phyloP scores from a whole-genome alignment of 2,329 filamentous ascomycete species.

The Microascus cirrosus region DNA sequence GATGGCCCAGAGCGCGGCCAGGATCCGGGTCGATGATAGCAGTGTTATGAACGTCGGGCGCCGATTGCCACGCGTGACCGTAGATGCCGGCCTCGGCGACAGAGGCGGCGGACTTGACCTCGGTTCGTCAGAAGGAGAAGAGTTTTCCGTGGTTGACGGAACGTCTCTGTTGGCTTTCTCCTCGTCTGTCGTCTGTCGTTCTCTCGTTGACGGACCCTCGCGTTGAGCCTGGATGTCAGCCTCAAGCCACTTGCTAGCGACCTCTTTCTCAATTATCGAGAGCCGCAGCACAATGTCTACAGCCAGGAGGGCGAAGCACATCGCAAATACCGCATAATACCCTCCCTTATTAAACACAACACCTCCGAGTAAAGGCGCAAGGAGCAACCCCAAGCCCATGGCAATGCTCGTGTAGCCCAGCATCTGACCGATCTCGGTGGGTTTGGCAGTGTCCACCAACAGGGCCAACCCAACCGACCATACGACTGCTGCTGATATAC shows the following conservation, averaged over 20 bases:
- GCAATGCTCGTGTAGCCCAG: background rate
- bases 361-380: background rate
- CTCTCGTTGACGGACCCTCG: no score
- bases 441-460: background rate
- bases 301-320: background rate
- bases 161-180: no score
- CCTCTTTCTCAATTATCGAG: background rate
- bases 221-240: background rate
- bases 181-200: no score
- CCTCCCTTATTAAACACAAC: background rate
- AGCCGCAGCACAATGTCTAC: background rate
- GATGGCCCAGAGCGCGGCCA: background rate
- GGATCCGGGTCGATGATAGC: background rate
- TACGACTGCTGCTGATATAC: background rate
- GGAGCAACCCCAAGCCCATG: background rate
- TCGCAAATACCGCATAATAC: background rate
- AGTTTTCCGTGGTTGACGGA: no score
- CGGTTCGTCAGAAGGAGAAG: no score
- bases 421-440: background rate
- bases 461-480: background rate
- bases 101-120: no score
- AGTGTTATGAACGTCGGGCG: background rate
- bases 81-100: no score
- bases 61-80: no score
- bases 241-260: background rate